These are phyloP conservation scores for Obelidium mucronatum DNA, from an alignment of 192 early-diverging fungal species.

Conservation along the genomic window DNA sequence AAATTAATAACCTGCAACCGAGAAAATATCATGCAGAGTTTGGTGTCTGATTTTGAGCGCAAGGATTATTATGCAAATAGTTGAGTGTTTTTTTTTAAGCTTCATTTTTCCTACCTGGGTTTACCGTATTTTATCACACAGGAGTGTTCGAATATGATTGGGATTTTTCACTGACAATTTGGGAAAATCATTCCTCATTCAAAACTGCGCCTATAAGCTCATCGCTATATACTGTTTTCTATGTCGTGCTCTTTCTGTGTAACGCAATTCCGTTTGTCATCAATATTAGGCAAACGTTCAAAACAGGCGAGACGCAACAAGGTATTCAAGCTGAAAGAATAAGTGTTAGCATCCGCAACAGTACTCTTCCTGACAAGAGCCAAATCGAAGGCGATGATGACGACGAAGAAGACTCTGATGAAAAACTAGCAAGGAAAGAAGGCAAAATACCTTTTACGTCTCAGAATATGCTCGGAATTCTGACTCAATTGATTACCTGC, in stretches of 20 bases:
- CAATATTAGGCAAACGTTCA: not conserved
- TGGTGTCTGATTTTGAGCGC: not conserved
- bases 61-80: not conserved
- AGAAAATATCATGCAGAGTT: not conserved
- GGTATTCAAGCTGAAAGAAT: not conserved
- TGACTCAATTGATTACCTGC: constrained; percentile 15
- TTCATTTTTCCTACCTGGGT: too few relatives aligned
- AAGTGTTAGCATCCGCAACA: not conserved
- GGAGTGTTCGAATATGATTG: not conserved
- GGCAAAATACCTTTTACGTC: constrained; percentile 3
- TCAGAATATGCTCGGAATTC: constrained; percentile 12
- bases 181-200: constrained; percentile 2
- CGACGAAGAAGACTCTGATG: not conserved
- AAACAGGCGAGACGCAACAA: not conserved
- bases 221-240: constrained; percentile 1
- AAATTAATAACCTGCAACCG: not conserved
- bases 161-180: not conserved
- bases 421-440: not conserved
- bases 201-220: not conserved
- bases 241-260: not conserved
- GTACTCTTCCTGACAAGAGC: too few relatives aligned
- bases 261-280: not conserved
- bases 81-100: not conserved
- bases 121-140: not conserved
- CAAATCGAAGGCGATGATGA: not conserved